Conservation (phyloP, 2,329 filamentous ascomycete genomes). For the Calonectria pauciramosa region DNA sequence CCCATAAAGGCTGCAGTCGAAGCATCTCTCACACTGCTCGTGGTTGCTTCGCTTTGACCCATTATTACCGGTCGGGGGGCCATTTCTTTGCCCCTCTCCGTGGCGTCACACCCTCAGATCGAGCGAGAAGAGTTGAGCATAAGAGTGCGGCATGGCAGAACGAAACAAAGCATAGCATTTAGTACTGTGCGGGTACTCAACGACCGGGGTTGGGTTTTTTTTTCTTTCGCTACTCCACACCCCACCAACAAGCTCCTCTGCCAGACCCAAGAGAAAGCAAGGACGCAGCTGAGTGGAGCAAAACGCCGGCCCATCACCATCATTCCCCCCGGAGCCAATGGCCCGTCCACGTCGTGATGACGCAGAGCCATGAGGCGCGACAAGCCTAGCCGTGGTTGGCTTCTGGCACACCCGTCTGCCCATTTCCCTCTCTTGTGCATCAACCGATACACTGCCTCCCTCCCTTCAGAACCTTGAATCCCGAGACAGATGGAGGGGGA, state of each 20-base stretch:
- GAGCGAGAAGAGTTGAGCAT: conserved; percentile 19
- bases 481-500: conserved; percentile 4
- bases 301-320: conserved; percentile 34
- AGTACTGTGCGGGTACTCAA: conserved; percentile 37
- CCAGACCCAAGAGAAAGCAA: conserved; percentile 29
- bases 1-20: conserved; percentile 8
- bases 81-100: conserved; percentile 12
- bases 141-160: conserved; percentile 21
- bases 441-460: conserved; percentile 21
- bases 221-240: conserved; percentile 35
- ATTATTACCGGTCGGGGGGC: conserved; percentile 18
- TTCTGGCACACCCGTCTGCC: conserved; percentile 28
- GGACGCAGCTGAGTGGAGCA: conserved; percentile 27
- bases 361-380: conserved; percentile 38
- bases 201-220: conserved; percentile 21
- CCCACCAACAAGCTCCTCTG: conserved; percentile 29
- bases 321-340: conserved; percentile 42
- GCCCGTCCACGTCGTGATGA: conserved; percentile 41
- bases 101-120: conserved; percentile 26
- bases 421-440: conserved; percentile 19
- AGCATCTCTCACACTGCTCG: conserved; percentile 1
- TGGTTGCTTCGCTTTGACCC: conserved; percentile 16
- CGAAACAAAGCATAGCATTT: background rate
- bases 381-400: conserved; percentile 33
- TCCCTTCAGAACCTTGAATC: conserved; percentile 9